Base-by-base conservation (phyloP, 1,284 basidiomycete species). In the Cystobasidium slooffiae region DNA sequence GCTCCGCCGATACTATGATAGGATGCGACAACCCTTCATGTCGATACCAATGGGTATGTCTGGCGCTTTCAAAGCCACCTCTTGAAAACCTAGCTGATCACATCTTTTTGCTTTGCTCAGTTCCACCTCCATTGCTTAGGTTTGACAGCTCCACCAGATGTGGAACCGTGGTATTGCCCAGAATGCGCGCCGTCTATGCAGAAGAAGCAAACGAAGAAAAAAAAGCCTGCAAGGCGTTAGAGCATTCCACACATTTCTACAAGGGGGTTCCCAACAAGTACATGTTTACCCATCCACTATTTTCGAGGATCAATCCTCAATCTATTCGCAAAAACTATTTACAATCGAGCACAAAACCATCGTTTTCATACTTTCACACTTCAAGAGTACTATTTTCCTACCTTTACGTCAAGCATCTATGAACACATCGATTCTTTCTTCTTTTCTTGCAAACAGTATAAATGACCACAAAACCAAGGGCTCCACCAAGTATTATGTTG, bases 21-120 rank as follows among this genome's bases (percentile, higher is more conserved):
- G 78, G 74, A 0, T 80, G 79, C 75, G 78, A 79, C 41, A 78
- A 80, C 74, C 74, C 78, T 0, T 75, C 78, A 37, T 80, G 79
- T 72, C 44, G 51, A 8, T 51, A 75, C 12, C 78, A 79, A 77
- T 80, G 79, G 79, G 79, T 78, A 18, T 58, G 76, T 74, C 8
- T 31, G 2, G 24, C 22, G 22, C 8, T 1, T 12, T 56, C 3
- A 14, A 14, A 14, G 8, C 31, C 24, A 56, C 22, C 3, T 1
- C 24, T 9, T 14, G 6, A 37, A 37, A 22, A 9, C 14, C 6
- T 56, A 31, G n/a, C 24, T 39, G 9, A 12, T 18, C 0, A 9
- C 10, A 55, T 18, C 73, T 63, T 24, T 24, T 53, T 18, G 31
- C 46, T 12, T 24, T n/a, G 14, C 20, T 6, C 72, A 79, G 78